Base-by-base conservation (phyloP, 2,329 filamentous ascomycete genomes). In the Biscogniauxia sp. region DNA sequence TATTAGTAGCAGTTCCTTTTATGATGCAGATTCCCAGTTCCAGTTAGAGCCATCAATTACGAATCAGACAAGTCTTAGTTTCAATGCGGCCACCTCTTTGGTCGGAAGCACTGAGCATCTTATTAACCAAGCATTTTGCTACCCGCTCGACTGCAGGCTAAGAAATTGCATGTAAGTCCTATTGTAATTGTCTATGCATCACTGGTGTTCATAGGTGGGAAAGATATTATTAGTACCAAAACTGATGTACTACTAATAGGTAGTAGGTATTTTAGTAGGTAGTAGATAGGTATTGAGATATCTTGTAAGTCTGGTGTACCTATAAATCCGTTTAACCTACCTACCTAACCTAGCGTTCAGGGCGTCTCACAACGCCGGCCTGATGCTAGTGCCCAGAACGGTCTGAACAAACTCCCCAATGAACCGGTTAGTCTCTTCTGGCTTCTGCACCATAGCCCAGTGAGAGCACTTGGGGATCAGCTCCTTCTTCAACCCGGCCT, bases 371-470 rank as follows among this genome's bases (percentile, higher is more conserved):
- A 81, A 70, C 6, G 75, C 72, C 1, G 76, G 72, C 72, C 76
- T 77, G 7, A 72, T 52, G 19, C 67, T 66, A 5, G 68, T 68
- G 37, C 72, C 72, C 23, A 79, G 59, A 51, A 88, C 80, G 17
- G 76, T 77, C 61, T 84, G 81, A 62, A 96, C 66, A 84, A 93
- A 97, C 60, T 83, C 80, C 59, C 78, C 80, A 67, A 97, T 80
- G 62, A 87, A 78, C 55, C 72, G 74, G 74, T 97, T 97, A 2
- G 92, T 85, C 68, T 89, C 85, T 20, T 81, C 84, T 0, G 89
- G 82, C 64, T 84, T 85, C 79, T 97, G 86, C 80, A 86, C 88
- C 72, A 96, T 77, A 53, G 89, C 91, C 94, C 94, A 98, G 76
- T 98, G 95, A 19, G 82, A 80, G 0, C 89, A 83, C 41, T 88